Percentiles rank a stretch among this genome's conserved stretches.
Evolutionary conservation across 192 early-diverging fungal genomes (phyloP).

Genomic region (Umbelopsis isabellina): DNA sequence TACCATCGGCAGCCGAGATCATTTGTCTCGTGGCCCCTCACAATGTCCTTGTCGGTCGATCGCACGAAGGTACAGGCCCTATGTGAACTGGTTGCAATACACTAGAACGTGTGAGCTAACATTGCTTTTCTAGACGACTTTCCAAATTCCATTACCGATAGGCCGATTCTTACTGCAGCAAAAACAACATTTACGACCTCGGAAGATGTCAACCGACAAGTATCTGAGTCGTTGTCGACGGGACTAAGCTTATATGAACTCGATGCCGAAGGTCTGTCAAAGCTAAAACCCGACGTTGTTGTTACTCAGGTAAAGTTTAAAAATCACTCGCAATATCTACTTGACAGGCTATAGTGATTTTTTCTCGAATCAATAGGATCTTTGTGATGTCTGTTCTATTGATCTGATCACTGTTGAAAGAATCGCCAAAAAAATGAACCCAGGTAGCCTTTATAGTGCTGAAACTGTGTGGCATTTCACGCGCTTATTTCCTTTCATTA

Average conservation of each 20-base stretch:
- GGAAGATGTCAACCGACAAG: conserved; percentile 55
- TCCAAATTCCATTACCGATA: conserved; percentile 43
- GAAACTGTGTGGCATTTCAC: background rate
- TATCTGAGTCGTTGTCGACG: conserved; percentile 48
- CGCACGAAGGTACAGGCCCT: conserved; percentile 39
- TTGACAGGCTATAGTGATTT: background rate
- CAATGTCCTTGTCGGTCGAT: conserved; percentile 23
- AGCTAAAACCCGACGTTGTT: conserved; percentile 50
- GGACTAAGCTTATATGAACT: conserved; percentile 51
- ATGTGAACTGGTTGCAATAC: background rate
- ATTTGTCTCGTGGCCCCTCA: conserved; percentile 34
- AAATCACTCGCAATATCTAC: background rate
- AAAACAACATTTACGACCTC: conserved; percentile 52
- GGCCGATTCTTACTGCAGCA: conserved; percentile 49
- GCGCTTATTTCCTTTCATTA: background rate
- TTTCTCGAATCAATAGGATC: conserved; percentile 36
- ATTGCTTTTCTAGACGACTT: conserved; percentile 44
- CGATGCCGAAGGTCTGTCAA: conserved; percentile 43
- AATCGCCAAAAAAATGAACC: conserved; percentile 49
- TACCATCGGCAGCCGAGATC: conserved; percentile 60
- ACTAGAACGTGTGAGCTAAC: background rate
- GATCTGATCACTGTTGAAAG: conserved; percentile 55
- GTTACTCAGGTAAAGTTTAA: conserved; percentile 50
- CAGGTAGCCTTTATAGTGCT: conserved; percentile 24
- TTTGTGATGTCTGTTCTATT: conserved; percentile 57